Evolutionary conservation across 2,329 filamentous ascomycete genomes (phyloP).

Genomic region (Colletotrichum tropicale): DNA sequence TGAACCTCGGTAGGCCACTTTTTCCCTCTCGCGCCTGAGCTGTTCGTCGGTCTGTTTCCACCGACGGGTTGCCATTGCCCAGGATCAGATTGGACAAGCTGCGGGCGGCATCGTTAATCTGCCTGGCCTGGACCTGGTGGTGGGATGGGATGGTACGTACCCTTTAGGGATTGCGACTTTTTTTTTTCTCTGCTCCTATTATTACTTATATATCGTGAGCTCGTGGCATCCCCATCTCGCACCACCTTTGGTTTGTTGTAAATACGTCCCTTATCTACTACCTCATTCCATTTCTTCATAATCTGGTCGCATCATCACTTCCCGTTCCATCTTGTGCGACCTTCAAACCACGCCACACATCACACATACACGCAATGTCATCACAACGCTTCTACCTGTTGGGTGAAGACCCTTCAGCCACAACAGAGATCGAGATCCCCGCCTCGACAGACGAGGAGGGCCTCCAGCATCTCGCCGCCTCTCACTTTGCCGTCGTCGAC

Average conservation of each 20-base stretch:
- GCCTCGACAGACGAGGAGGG: conserved; percentile 36
- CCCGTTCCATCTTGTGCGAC: background rate
- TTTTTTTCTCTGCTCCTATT: background rate
- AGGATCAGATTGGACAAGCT: conserved; percentile 3
- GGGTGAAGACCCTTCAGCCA: conserved; percentile 40
- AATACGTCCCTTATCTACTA: background rate
- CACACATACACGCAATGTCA: conserved; percentile 30
- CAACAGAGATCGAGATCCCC: conserved; percentile 41
- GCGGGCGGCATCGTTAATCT: background rate
- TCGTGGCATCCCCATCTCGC: background rate
- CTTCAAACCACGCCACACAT: background rate
- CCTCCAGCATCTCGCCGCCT: conserved; percentile 42
- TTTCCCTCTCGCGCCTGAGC: background rate
- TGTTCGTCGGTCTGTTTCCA: background rate
- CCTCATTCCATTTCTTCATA: background rate
- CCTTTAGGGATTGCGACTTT: background rate
- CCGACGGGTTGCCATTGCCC: background rate
- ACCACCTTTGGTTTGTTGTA: background rate
- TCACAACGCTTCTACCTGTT: conserved; percentile 45
- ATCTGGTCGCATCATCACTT: background rate
- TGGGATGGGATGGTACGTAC: background rate
- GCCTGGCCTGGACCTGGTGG: background rate
- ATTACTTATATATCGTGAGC: conserved; percentile 16
- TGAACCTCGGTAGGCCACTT: conserved; percentile 20
- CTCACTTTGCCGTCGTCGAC: conserved; percentile 48